Evolutionary conservation across 768 basidiomycete species (phyloP).

Genomic region (Auriscalpium orientale): DNA sequence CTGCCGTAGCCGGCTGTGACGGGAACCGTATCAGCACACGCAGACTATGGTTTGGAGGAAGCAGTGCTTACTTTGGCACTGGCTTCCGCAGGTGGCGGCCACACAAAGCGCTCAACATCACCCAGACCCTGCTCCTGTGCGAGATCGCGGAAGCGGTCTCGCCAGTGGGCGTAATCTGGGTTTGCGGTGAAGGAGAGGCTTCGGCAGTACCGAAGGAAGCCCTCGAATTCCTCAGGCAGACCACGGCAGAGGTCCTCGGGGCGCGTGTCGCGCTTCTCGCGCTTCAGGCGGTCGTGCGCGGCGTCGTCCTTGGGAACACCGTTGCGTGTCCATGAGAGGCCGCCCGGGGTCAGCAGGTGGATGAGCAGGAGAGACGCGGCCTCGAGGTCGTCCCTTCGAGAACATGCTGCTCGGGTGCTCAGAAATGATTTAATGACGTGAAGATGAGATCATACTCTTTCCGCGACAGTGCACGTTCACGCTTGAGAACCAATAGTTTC

Average conservation of each 20-base stretch:
- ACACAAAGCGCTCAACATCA: constrained; percentile 54
- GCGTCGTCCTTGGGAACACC: constrained; percentile 68
- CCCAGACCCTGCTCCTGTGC: constrained; percentile 52
- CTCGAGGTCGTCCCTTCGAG: constrained; percentile 73
- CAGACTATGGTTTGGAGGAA: constrained; percentile 8
- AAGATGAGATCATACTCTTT: constrained; percentile 39
- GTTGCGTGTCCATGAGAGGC: constrained; percentile 71
- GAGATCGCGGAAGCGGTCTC: constrained; percentile 55
- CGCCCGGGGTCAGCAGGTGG: constrained; percentile 69
- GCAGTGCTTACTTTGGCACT: constrained; percentile 20
- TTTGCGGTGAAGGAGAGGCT: constrained; percentile 58
- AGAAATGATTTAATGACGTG: background rate
- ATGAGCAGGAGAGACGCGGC: constrained; percentile 74
- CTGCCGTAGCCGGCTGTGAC: background rate
- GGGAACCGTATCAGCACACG: constrained; percentile 33
- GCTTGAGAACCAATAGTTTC: constrained; percentile 81
- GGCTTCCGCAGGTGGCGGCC: constrained; percentile 43
- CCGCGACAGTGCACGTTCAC: constrained; percentile 72
- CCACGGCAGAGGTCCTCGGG: constrained; percentile 65
- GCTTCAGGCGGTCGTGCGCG: constrained; percentile 55
- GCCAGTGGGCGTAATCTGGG: constrained; percentile 64
- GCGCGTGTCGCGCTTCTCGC: constrained; percentile 50
- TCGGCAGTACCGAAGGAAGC: constrained; percentile 67
- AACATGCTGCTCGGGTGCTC: constrained; percentile 47
- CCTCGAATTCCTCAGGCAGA: constrained; percentile 66